Evolutionary conservation across 2,329 filamentous ascomycete species (phyloP).

Genomic region (Colletotrichum abscissum): DNA sequence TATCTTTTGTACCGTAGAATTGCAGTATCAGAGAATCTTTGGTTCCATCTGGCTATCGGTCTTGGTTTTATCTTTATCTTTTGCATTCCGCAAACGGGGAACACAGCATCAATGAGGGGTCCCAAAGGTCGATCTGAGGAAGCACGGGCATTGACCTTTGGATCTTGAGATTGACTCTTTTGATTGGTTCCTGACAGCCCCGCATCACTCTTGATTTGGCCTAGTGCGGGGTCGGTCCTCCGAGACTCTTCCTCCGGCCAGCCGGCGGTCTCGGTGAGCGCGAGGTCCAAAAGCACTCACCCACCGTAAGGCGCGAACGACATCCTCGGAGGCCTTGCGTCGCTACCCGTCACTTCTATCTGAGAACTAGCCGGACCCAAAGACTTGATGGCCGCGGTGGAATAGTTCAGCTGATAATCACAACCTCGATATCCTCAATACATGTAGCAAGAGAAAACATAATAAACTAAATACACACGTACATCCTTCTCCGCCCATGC

Average conservation of each 20-base stretch:
- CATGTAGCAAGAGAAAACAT: too few relatives aligned
- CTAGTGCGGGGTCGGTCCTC: slow-evolving; percentile 17
- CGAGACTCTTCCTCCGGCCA: background rate
- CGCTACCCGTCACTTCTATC: too few relatives aligned
- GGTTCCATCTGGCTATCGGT: background rate
- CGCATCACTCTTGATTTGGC: background rate
- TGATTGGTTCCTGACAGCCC: background rate
- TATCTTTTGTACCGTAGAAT: background rate
- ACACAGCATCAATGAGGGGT: background rate
- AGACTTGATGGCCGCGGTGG: too few relatives aligned
- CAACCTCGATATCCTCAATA: too few relatives aligned
- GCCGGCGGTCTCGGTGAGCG: background rate
- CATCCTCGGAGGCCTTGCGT: background rate
- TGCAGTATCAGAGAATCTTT: too few relatives aligned
- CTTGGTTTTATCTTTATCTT: background rate
- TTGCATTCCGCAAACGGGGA: too few relatives aligned
- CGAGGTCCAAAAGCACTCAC: background rate
- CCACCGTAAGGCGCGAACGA: background rate
- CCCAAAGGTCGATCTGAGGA: background rate
- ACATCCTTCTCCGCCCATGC: too few relatives aligned
- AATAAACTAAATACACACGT: too few relatives aligned
- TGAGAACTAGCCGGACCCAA: too few relatives aligned
- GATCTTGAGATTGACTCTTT: background rate
- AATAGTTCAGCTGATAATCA: too few relatives aligned
- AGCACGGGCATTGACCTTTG: background rate